phyloP scores from a whole-genome alignment of 805 yeast genomes.

The Scheffersomyces amazonensis region DNA sequence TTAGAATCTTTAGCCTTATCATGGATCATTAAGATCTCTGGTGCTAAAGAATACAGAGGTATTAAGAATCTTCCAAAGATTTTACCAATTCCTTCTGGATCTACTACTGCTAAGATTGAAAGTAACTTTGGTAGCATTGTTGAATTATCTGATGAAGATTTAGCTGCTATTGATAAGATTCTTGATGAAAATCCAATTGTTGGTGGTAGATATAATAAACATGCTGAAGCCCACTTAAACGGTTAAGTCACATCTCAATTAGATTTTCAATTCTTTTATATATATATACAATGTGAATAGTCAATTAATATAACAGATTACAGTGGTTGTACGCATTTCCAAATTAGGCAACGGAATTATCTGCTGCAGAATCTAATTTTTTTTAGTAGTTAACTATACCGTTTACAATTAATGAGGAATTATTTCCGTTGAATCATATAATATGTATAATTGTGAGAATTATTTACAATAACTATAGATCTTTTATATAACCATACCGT shows the following conservation, averaged over 20 bases:
- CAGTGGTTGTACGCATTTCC: no score
- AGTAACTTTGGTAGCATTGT: slow-evolving; percentile 52
- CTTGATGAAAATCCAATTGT: slow-evolving; percentile 40
- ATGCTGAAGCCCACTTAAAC: background rate
- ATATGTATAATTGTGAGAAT: background rate
- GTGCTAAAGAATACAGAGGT: slow-evolving; percentile 50
- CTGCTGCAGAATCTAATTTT: no score
- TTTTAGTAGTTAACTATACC: no score
- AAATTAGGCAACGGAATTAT: no score
- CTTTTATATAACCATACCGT: slow-evolving; percentile 37
- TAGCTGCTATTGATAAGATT: slow-evolving; percentile 48
- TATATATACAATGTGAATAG: no score
- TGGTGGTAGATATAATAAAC: slow-evolving; percentile 57
- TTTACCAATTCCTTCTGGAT: slow-evolving; percentile 80
- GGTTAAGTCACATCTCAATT: background rate
- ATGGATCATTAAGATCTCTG: slow-evolving; percentile 59
- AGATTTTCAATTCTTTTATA: no score
- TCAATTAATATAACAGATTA: no score
- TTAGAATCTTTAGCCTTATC: slow-evolving; percentile 53
- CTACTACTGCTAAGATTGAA: slow-evolving; percentile 54
- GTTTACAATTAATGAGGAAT: no score
- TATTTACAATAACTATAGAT: slow-evolving; percentile 4
- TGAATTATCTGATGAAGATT: slow-evolving; percentile 52
- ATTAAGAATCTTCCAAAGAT: slow-evolving; percentile 47
- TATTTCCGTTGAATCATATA: background rate